Percentiles rank a stretch among this genome's conserved stretches.
Conservation (phyloP, 225 moss, liverwort and hornwort genomes). For the Physcomitrium patens region DNA sequence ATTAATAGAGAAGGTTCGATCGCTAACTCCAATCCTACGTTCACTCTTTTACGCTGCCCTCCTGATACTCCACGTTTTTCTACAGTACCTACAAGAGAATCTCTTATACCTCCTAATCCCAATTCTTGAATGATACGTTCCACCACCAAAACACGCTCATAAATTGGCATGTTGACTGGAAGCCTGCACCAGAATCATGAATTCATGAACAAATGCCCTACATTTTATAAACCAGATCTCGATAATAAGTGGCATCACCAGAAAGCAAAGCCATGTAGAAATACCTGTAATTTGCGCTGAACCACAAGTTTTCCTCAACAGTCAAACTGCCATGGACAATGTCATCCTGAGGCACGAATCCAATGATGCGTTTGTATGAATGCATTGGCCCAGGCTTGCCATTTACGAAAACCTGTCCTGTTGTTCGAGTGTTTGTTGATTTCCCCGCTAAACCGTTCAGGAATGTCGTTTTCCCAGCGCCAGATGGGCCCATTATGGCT, state of each 20-base stretch:
- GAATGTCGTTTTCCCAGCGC: slow-evolving; percentile 94
- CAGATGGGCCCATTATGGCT: slow-evolving; percentile 94
- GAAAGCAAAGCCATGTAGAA: no score
- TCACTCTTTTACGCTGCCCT: slow-evolving; percentile 96
- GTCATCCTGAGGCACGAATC: slow-evolving; percentile 98
- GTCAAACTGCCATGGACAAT: slow-evolving; percentile 89
- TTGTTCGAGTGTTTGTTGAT: slow-evolving; percentile 61
- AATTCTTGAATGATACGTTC: slow-evolving; percentile 88
- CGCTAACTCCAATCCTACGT: slow-evolving; percentile 91
- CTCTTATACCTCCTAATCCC: slow-evolving; percentile 70
- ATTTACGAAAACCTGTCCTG: slow-evolving; percentile 80
- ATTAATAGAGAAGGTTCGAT: slow-evolving; percentile 91
- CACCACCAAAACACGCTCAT: slow-evolving; percentile 84
- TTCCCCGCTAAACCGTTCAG: slow-evolving; percentile 91
- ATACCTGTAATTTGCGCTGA: slow-evolving; percentile 96
- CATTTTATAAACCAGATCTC: background rate
- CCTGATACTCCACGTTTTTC: slow-evolving; percentile 94
- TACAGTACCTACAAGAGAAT: slow-evolving; percentile 86
- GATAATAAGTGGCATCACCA: background rate
- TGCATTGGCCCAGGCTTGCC: slow-evolving; percentile 75
- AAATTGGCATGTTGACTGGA: slow-evolving; percentile 66
- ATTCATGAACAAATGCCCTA: background rate
- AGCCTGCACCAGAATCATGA: slow-evolving; percentile 56
- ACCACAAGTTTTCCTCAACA: slow-evolving; percentile 92
- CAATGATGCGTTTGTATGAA: slow-evolving; percentile 80